These are phyloP conservation scores for Yamadazyma epiphylla DNA, from an alignment of 1,139 yeast species.

Conservation along the genomic window DNA sequence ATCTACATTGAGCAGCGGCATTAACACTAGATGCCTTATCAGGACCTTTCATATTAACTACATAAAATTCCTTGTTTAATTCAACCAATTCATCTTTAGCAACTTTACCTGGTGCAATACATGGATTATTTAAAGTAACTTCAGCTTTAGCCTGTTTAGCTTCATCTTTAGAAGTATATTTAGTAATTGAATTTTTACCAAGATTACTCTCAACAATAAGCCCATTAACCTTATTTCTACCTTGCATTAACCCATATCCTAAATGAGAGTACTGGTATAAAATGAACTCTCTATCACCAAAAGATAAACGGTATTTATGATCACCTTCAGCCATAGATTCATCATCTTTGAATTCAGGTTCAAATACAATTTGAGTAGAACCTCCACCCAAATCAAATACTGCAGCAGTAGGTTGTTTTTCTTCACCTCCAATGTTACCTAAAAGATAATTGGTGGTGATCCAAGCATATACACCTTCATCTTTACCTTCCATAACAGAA, in stretches of 20 bases:
- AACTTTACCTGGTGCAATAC: slow-evolving; percentile 73
- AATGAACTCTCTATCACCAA: slow-evolving; percentile 78
- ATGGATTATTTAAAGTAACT: slow-evolving; percentile 63
- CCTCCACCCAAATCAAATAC: slow-evolving; percentile 99
- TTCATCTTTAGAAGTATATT: slow-evolving; percentile 30
- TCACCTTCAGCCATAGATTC: slow-evolving; percentile 73
- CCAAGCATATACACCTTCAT: slow-evolving; percentile 99
- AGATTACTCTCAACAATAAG: slow-evolving; percentile 51
- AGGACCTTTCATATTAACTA: slow-evolving; percentile 76
- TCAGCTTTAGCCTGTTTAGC: slow-evolving; percentile 36
- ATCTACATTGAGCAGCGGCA: slow-evolving; percentile 72
- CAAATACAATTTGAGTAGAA: slow-evolving; percentile 96
- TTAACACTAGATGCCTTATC: slow-evolving; percentile 19
- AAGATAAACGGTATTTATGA: slow-evolving; percentile 74
- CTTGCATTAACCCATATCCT: slow-evolving; percentile 94
- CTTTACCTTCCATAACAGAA: slow-evolving; percentile 90
- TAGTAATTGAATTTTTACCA: slow-evolving; percentile 22
- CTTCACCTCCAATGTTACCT: slow-evolving; percentile 82
- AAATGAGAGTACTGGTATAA: slow-evolving; percentile 93
- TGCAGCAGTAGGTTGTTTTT: slow-evolving; percentile 82
- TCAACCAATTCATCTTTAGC: slow-evolving; percentile 58
- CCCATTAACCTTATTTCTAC: slow-evolving; percentile 76
- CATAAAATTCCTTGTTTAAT: slow-evolving; percentile 44
- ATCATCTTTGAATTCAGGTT: slow-evolving; percentile 65
- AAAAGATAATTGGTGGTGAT: slow-evolving; percentile 88